A percentile compares a stretch with the other conserved stretches of the same genome.
Evolutionary conservation across 805 yeast genomes (phyloP).

Genomic region (Zygosaccharomyces pseudorouxii): DNA sequence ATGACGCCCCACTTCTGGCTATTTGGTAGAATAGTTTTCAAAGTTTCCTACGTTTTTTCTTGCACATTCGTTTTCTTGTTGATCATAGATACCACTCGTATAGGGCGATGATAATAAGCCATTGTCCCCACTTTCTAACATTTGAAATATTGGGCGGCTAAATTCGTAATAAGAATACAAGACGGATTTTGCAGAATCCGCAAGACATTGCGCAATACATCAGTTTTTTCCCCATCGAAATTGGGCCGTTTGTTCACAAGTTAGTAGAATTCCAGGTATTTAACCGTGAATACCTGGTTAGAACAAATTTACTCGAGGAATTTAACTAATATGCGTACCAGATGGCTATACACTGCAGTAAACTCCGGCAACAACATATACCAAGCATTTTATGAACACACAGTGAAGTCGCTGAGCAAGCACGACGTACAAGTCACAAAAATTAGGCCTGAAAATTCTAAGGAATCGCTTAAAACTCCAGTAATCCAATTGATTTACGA

Average conservation of each 20-base stretch:
- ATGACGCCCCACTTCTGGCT: not conserved
- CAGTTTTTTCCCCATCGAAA: not conserved
- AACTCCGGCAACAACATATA: no score
- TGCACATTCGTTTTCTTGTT: no score
- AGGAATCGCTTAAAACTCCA: not conserved
- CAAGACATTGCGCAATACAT: not conserved
- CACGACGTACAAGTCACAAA: not conserved
- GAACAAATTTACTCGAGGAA: no score
- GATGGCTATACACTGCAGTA: no score
- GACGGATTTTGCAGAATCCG: not conserved
- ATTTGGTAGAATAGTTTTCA: no score
- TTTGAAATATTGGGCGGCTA: not conserved
- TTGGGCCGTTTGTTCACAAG: not conserved
- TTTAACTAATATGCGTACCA: no score
- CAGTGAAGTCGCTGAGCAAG: no score
- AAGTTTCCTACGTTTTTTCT: no score
- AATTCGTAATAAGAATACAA: not conserved
- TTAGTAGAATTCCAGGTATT: not conserved
- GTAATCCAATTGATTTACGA: not conserved
- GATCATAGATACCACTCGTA: not conserved
- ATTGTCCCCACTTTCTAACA: not conserved
- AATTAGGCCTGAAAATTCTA: not conserved
- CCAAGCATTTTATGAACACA: no score
- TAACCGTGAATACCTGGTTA: no score
- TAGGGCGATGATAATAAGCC: not conserved